These are phyloP conservation scores for Furcasterigmium furcatum DNA, from an alignment of 2,329 filamentous ascomycete genomes.

Conservation along the genomic window DNA sequence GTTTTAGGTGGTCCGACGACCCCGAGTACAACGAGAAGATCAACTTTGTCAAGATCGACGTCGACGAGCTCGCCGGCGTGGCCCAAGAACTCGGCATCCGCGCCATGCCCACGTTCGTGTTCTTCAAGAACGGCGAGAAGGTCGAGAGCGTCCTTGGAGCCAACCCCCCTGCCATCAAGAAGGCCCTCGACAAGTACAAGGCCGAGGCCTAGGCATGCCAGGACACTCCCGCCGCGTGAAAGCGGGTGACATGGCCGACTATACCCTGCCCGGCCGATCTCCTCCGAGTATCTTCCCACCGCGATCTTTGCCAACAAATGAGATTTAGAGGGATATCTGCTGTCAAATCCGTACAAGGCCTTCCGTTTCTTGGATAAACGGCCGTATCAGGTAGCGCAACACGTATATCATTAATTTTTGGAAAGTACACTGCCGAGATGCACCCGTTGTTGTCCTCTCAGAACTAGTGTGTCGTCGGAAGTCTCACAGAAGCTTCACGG, in stretches of 20 bases:
- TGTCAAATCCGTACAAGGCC: too few species aligned
- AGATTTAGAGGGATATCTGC: not conserved
- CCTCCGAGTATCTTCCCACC: not conserved
- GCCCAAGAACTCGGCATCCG: slow-evolving; percentile 75
- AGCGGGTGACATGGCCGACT: not conserved
- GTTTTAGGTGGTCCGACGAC: slow-evolving; percentile 44
- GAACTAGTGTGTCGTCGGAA: too few species aligned
- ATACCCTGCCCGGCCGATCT: too few species aligned
- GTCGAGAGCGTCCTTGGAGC: slow-evolving; percentile 74
- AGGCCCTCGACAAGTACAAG: slow-evolving; percentile 23
- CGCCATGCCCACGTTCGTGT: slow-evolving; percentile 88
- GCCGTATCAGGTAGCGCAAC: too few species aligned
- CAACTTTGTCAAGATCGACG: slow-evolving; percentile 86
- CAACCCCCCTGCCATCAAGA: slow-evolving; percentile 66
- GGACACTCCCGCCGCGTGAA: not conserved
- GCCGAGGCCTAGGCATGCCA: not conserved
- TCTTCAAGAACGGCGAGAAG: slow-evolving; percentile 80
- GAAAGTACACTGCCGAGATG: too few species aligned
- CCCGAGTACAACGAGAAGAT: slow-evolving; percentile 49
- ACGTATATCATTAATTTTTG: too few species aligned
- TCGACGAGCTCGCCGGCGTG: slow-evolving; percentile 75
- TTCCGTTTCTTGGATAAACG: too few species aligned
- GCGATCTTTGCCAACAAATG: not conserved
- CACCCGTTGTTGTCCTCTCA: too few species aligned
- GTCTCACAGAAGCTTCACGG: too few species aligned